phyloP scores from a whole-genome alignment of 768 basidiomycete genomes.

The Rossbeevera mucosa region DNA sequence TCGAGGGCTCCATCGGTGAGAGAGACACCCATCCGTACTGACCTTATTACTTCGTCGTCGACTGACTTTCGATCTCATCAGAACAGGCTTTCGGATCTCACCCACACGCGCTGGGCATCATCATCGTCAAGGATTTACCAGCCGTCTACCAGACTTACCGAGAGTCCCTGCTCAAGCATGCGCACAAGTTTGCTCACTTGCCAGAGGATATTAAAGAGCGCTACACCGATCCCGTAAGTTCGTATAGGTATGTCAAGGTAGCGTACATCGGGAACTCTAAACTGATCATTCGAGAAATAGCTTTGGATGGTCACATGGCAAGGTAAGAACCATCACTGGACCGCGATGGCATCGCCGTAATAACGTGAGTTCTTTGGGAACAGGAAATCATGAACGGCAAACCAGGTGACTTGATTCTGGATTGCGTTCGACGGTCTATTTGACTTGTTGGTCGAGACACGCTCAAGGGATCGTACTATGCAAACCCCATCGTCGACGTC shows the following conservation, averaged over 20 bases:
- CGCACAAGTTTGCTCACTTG: slow-evolving; percentile 71
- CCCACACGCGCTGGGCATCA: slow-evolving; percentile 71
- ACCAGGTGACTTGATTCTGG: slow-evolving; percentile 46
- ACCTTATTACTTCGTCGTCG: not conserved
- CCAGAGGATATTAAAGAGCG: slow-evolving; percentile 64
- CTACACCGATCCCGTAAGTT: slow-evolving; percentile 66
- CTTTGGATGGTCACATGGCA: slow-evolving; percentile 98
- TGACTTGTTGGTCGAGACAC: slow-evolving; percentile 46
- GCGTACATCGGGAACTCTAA: not conserved
- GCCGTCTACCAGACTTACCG: slow-evolving; percentile 55
- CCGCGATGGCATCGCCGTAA: not conserved
- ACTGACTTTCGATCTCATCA: slow-evolving; percentile 23
- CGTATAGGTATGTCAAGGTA: slow-evolving; percentile 59
- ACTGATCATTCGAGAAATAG: slow-evolving; percentile 30
- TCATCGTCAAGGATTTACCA: slow-evolving; percentile 81
- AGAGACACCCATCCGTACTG: slow-evolving; percentile 8
- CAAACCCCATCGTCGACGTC: slow-evolving; percentile 64
- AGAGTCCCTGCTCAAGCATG: slow-evolving; percentile 66
- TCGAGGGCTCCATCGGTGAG: slow-evolving; percentile 61
- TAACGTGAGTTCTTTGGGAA: not conserved
- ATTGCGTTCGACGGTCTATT: not conserved
- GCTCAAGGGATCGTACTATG: slow-evolving; percentile 93
- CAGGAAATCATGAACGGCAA: slow-evolving; percentile 96
- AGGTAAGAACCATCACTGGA: slow-evolving; percentile 42
- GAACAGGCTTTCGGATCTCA: slow-evolving; percentile 82